Conservation (phyloP, 1,284 basidiomycete species). For the Malassezia nana region DNA sequence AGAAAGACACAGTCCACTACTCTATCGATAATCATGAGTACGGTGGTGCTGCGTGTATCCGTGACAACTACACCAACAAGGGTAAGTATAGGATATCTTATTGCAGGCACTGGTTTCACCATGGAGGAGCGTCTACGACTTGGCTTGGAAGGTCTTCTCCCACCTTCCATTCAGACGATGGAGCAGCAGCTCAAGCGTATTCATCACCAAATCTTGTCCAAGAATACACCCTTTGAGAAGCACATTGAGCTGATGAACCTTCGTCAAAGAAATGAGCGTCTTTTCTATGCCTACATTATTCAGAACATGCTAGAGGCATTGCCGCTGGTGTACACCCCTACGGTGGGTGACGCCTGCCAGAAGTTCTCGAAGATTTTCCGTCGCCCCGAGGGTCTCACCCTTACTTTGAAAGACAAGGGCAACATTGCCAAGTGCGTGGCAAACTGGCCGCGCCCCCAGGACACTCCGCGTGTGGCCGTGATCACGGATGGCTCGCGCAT, state of each 20-base stretch:
- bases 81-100: slow-evolving; percentile 23
- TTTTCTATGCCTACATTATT: slow-evolving; percentile 58
- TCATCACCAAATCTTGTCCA: slow-evolving; percentile 62
- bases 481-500: slow-evolving; percentile 76
- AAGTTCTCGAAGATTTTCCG: slow-evolving; percentile 63
- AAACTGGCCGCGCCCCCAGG: slow-evolving; percentile 61
- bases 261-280: slow-evolving; percentile 61
- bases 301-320: slow-evolving; percentile 57
- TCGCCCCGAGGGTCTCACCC: slow-evolving; percentile 57
- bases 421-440: slow-evolving; percentile 61
- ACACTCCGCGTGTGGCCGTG: slow-evolving; percentile 47
- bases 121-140: slow-evolving; percentile 59
- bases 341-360: slow-evolving; percentile 79
- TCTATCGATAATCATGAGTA: slow-evolving; percentile 25
- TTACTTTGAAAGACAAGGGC: slow-evolving; percentile 60
- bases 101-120: slow-evolving; percentile 58
- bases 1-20: slow-evolving; percentile 25
- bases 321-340: slow-evolving; percentile 76
- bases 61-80: slow-evolving; percentile 40
- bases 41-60: slow-evolving; percentile 34
- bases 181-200: slow-evolving; percentile 59
- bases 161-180: slow-evolving; percentile 54
- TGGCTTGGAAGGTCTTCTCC: slow-evolving; percentile 61
- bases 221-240: slow-evolving; percentile 62
- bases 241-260: slow-evolving; percentile 69